Evolutionary conservation across 2,329 filamentous ascomycete species (phyloP), one percentile per base, ranked within the genome.

Genomic region (Myriosclerotinia scirpicola): DNA sequence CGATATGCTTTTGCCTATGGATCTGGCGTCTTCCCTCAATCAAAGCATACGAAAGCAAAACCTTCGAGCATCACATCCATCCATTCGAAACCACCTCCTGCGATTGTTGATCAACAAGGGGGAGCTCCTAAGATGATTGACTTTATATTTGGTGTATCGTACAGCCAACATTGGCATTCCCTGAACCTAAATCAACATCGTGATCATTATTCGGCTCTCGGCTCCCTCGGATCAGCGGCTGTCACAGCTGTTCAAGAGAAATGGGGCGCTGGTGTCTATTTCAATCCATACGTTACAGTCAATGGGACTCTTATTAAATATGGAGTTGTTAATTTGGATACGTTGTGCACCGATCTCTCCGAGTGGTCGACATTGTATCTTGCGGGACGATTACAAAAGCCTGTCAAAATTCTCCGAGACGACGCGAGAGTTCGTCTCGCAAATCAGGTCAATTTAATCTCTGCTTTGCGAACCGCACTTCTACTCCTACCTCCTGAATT

Each of bases 251-350:
- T 97, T 26, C 94, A 99, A 78, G 92, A 98, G 74, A 85, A 83
- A 70, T 91, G 90, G 81, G 95, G 95, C 53, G 95, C 95, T 0
- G 96, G 95, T 8, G 92, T 97, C 50, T 99, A 99, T 80, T 99
- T 97, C 81, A 97, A 99, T 74, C 93, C 95, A 0, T 97, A 94
- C 77, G 87, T 99, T 59, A 94, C 91, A 2, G 89, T 98, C 68
- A 97, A 98, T 74, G 96, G 95, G 52, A 96, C 93, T 69, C 84
- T 98, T 75, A 95, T 99, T 79, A 99, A 99, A 80, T 99, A 99
- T 74, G 95, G 94, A 26, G 95, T 99, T 30, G 96, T 97, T 54
- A 97, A 96, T 74, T 85, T 98, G 71, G 89, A 96, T 75, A 97
- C 93, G 3, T 82, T 99, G 20, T 93, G 92, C 73, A 85, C 84